Base-by-base conservation (phyloP, 805 yeast genomes). In the Wickerhamiella nectarea region DNA sequence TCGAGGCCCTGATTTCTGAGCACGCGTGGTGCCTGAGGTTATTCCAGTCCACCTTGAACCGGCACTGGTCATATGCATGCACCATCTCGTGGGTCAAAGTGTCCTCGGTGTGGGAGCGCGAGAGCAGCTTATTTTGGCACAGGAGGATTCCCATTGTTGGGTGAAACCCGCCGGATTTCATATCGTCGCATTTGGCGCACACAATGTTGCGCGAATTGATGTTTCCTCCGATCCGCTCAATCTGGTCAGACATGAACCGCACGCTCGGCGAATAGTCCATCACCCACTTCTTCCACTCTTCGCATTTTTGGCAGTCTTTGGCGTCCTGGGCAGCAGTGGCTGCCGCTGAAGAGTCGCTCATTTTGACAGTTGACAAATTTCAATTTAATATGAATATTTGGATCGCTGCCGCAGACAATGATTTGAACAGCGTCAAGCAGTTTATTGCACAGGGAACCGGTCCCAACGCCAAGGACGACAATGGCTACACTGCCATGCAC, bases 401-500 rank as follows among this genome's bases (percentile, higher is more conserved):
- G 98, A 76, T 83, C 6, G 95, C 95, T 3, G 89, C 95, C 5
- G 82, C 96, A 15, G 98, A 91, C 58, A 80, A 84, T 53, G 74
- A 78, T 48, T 46, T 71, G 3, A 69, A 65, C 2, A 55, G 68
- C 6, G 95, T 91, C 6, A 72, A 76, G 49, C 50, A 67, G 11
- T 65, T 68, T 43, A 62, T 91, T 6, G 66, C 61, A 9, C 53
- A 70, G 0, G 80, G 78, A 0, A 67, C 65, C 50, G 69, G 77
- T 2, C 74, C 95, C 3, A 80, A 84, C 55, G 71, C 80, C 6
- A 75, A 78, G 49, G 99, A 91, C 60, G 81, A 83, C 1, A 84
- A 87, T 55, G 99, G 99, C 0, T 91, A 93, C 62, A 89, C 97
- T 0, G 94, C 98, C 6, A 71, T 91, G 10, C 99, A 91, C 60